Evolutionary conservation across 805 yeast species (phyloP).

Genomic region (Barnettozyma siamensis): DNA sequence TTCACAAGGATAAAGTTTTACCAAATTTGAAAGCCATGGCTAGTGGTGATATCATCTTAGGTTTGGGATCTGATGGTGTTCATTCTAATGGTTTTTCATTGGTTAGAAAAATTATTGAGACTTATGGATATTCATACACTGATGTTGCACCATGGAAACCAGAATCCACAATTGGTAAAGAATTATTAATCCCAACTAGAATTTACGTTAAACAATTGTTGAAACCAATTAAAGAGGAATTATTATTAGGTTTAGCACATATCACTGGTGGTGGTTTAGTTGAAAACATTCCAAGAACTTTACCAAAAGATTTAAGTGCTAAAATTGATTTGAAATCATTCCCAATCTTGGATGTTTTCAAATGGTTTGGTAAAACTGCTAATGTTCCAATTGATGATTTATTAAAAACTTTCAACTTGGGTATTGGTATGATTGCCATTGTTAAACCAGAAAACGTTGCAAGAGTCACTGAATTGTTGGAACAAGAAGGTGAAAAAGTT

Average conservation of each 20-base stretch:
- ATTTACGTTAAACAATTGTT: conserved; percentile 90
- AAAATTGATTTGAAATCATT: conserved; percentile 71
- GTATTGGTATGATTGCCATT: conserved; percentile 93
- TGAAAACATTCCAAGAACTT: conserved; percentile 92
- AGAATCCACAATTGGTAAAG: conserved; percentile 72
- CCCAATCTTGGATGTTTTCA: conserved; percentile 85
- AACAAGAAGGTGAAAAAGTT: conserved; percentile 68
- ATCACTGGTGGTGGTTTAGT: conserved; percentile 98
- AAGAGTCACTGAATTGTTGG: conserved; percentile 45
- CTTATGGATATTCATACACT: conserved; percentile 61
- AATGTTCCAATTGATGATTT: conserved; percentile 82
- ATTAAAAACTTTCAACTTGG: conserved; percentile 88
- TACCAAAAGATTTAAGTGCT: conserved; percentile 78
- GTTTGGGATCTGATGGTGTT: conserved; percentile 85
- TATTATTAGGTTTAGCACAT: conserved; percentile 86
- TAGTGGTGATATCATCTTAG: conserved; percentile 77
- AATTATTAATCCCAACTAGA: conserved; percentile 81
- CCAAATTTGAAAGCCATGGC: conserved; percentile 67
- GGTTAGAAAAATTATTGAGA: conserved; percentile 86
- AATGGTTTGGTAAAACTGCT: conserved; percentile 91
- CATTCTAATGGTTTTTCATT: conserved; percentile 97
- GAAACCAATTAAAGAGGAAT: conserved; percentile 59
- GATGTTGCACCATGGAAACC: conserved; percentile 83
- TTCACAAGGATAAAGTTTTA: conserved; percentile 61
- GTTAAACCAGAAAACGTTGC: conserved; percentile 66